Conservation (phyloP, 345 rosid species). For the Schrenkiella parvula region DNA sequence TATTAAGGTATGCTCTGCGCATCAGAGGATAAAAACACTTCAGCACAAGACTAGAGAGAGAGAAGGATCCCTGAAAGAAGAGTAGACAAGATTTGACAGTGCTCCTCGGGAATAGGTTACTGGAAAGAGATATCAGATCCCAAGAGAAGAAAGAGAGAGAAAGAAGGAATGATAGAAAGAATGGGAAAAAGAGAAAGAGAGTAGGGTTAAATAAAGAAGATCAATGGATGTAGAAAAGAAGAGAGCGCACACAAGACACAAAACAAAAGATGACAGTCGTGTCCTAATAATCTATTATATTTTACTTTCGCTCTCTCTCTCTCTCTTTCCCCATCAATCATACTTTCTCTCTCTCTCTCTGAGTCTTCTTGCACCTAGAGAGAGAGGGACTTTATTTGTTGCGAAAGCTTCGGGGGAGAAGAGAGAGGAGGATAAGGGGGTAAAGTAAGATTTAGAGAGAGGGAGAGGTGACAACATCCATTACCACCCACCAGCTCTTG, state of each 20-base stretch:
- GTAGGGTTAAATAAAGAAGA: conserved; percentile 57
- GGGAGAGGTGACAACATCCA: conserved; percentile 35
- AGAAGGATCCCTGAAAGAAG: conserved; percentile 21
- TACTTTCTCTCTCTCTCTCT: conserved; percentile 28
- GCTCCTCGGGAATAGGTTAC: conserved; percentile 35
- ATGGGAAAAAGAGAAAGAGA: conserved; percentile 44
- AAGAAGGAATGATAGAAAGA: conserved; percentile 32
- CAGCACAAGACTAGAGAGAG: conserved; percentile 29
- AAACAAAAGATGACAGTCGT: conserved; percentile 39
- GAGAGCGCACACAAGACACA: conserved; percentile 30
- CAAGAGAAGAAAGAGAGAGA: conserved; percentile 39
- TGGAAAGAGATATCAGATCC: conserved; percentile 59
- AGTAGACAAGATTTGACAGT: conserved; percentile 31
- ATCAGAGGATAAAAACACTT: conserved; percentile 17
- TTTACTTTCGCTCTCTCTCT: conserved; percentile 19
- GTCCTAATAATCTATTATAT: conserved; percentile 54
- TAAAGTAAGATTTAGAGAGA: conserved; percentile 33
- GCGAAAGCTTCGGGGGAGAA: conserved; percentile 61
- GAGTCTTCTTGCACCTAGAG: conserved; percentile 29
- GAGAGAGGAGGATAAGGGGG: conserved; percentile 38
- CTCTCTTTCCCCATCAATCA: conserved; percentile 34
- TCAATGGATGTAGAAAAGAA: conserved; percentile 23
- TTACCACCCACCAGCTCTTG: conserved; percentile 72
- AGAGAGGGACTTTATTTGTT: conserved; percentile 61
- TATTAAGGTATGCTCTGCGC: conserved; percentile 4